Percentiles rank a stretch among this genome's conserved stretches.
Evolutionary conservation across 2,329 filamentous ascomycete genomes (phyloP).

Genomic region (Verticillium isaacii): DNA sequence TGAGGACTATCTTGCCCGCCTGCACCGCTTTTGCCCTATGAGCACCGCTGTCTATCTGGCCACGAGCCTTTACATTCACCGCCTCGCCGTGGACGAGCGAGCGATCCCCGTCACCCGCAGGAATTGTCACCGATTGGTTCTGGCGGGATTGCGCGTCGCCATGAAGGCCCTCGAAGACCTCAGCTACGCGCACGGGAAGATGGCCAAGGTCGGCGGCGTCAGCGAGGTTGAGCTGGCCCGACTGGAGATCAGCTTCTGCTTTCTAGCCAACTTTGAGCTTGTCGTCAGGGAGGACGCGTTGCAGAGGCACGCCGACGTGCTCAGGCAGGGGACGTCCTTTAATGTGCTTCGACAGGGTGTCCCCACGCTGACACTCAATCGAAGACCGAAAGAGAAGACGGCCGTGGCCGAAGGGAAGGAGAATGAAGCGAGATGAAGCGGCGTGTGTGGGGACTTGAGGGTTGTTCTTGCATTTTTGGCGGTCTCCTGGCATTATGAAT

Average conservation of each 20-base stretch:
- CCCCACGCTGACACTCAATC: conserved; percentile 21
- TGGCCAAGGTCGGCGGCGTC: conserved; percentile 86
- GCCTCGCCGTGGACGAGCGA: conserved; percentile 71
- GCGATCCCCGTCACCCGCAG: conserved; percentile 75
- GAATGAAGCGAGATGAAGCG: conserved; percentile 1
- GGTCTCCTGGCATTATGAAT: not conserved
- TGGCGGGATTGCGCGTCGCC: conserved; percentile 80
- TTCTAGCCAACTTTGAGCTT: conserved; percentile 79
- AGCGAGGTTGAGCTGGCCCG: conserved; percentile 74
- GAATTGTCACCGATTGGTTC: conserved; percentile 80
- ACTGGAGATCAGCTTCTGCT: conserved; percentile 86
- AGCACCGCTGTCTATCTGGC: conserved; percentile 91
- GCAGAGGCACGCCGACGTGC: conserved; percentile 25
- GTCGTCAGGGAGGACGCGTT: conserved; percentile 40
- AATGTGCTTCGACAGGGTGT: conserved; percentile 11
- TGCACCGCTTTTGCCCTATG: conserved; percentile 90
- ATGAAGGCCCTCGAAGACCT: conserved; percentile 96
- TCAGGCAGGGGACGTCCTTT: conserved; percentile 20
- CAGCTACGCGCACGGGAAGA: conserved; percentile 76
- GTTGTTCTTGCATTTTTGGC: not conserved
- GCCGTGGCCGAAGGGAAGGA: conserved; percentile 1
- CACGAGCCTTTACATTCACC: conserved; percentile 81
- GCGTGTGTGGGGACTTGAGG: not conserved
- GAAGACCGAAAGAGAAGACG: conserved; percentile 1
- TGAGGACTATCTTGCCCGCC: conserved; percentile 76